Base-by-base conservation (phyloP, 768 basidiomycete species). In the Leccinum ochraceum region DNA sequence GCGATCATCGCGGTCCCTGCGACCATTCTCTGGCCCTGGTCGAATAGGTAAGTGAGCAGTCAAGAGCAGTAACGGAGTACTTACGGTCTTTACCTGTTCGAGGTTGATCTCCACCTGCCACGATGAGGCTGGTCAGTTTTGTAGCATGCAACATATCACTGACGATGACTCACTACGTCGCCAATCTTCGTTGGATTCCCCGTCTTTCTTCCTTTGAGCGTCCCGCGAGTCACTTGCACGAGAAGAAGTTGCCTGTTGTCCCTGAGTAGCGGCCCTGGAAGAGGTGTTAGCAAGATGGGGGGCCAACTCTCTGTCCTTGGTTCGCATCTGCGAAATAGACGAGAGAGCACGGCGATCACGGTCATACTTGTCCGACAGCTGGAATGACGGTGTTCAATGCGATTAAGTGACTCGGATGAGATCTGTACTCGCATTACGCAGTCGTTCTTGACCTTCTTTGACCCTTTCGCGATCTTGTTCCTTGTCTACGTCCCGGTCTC, bases 351-450 rank as follows among this genome's bases (percentile, higher is more conserved):
- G 81, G 53, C 90, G 86, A 71, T 90, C 90, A 49, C 91, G 88
- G 76, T 93, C 92, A 66, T 87, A 94, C 74, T 90, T 92, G 74
- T 94, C 92, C 17, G 92, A 92, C 20, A 94, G 80, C 92, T 94
- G 62, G 13, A 52, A 50, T 49, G 44, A n/a, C 59, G 53, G 44
- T 56, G 16, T 49, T 66, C 22, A 61, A 60, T 28, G 14, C 6
- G 24, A 55, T 44, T 34, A 60, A 56, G 34, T 5, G n/a, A 16
- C 4, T 54, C 26, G 13, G 16, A 34, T 50, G 34, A 42, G 39
- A 61, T 56, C 10, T 53, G 22, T 32, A 72, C 58, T 66, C 17
- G 88, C 92, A 77, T 86, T 89, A 61, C 92, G 86, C 53, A 93
- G 79, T 39, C 87, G 79, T 73, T 92, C 89, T 68, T 89, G 88